A percentile compares a stretch with the other conserved stretches of the same genome.
Conservation (phyloP, 768 basidiomycete species). For the Sarcomyxa edulis region DNA sequence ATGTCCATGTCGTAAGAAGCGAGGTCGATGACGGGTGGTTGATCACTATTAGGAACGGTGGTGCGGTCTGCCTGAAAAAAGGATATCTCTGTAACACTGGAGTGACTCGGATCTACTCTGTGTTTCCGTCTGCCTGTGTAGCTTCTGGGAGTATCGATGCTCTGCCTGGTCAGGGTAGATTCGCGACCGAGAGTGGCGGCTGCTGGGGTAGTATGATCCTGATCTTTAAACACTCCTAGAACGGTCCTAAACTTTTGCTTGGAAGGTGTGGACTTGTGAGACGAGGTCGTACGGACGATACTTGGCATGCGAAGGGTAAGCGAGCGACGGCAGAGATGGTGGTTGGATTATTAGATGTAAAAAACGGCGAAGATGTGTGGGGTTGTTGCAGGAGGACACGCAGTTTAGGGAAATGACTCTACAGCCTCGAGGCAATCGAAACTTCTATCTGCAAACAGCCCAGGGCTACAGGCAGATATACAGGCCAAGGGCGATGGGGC, state of each 20-base stretch:
- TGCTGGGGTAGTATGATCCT: slow-evolving; percentile 22
- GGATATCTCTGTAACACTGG: slow-evolving; percentile 33
- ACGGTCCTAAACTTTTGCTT: slow-evolving; percentile 46
- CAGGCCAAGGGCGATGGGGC: slow-evolving; percentile 4
- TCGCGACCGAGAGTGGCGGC: slow-evolving; percentile 19
- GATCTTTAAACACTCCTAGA: slow-evolving; percentile 34
- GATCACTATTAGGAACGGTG: slow-evolving; percentile 6
- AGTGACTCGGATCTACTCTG: slow-evolving; percentile 21
- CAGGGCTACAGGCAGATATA: slow-evolving; percentile 6
- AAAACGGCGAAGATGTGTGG: slow-evolving; percentile 4
- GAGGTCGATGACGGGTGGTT: slow-evolving; percentile 17
- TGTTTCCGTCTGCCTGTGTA: slow-evolving; percentile 29
- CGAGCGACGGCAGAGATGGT: slow-evolving; percentile 2
- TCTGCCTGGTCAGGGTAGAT: slow-evolving; percentile 30
- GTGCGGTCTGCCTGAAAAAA: slow-evolving; percentile 30
- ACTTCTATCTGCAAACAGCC: neutral
- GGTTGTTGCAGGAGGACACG: too few relatives aligned
- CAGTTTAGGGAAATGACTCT: too few relatives aligned
- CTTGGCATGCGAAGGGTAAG: slow-evolving; percentile 9
- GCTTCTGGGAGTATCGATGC: slow-evolving; percentile 37
- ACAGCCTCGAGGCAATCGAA: too few relatives aligned
- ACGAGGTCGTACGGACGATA: slow-evolving; percentile 10
- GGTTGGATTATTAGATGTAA: neutral
- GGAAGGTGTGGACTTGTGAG: slow-evolving; percentile 16
- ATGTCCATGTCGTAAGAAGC: too few relatives aligned